Percentiles rank a stretch among this genome's conserved stretches.
phyloP scores from a whole-genome alignment of 768 basidiomycete species.

The Tulasnella sp. region DNA sequence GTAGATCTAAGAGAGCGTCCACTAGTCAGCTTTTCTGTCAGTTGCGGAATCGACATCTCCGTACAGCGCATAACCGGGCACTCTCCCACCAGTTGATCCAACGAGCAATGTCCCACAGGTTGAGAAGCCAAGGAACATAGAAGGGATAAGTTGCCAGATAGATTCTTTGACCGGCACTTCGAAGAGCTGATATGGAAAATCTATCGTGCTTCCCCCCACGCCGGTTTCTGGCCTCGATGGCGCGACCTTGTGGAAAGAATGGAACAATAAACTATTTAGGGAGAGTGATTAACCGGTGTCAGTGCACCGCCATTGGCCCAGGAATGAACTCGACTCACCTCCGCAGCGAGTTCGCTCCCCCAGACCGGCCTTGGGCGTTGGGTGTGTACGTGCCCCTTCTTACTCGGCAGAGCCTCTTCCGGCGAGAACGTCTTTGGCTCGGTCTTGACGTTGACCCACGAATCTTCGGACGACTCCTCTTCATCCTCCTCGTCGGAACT shows the following conservation, averaged over 20 bases:
- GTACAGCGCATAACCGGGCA: constrained; percentile 55
- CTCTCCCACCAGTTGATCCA: constrained; percentile 60
- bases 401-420: constrained; percentile 5
- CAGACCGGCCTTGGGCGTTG: constrained; percentile 42
- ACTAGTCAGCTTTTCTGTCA: constrained; percentile 1
- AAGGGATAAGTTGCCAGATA: constrained; percentile 58
- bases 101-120: constrained; percentile 52
- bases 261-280: constrained; percentile 52
- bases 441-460: not conserved
- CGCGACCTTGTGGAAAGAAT: constrained; percentile 50
- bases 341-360: constrained; percentile 40
- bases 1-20: constrained; percentile 50
- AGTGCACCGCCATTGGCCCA: constrained; percentile 17
- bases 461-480: not conserved
- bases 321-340: not conserved
- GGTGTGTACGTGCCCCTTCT: constrained; percentile 5
- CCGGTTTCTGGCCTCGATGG: constrained; percentile 36
- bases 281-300: constrained; percentile 29
- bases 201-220: constrained; percentile 42
- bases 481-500: constrained; percentile 7
- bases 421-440: not conserved
- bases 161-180: constrained; percentile 56
- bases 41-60: constrained; percentile 39
- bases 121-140: constrained; percentile 53
- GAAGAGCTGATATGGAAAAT: constrained; percentile 60